Conservation (phyloP, 1,284 basidiomycete species). For the Heterobasidion irregulare region DNA sequence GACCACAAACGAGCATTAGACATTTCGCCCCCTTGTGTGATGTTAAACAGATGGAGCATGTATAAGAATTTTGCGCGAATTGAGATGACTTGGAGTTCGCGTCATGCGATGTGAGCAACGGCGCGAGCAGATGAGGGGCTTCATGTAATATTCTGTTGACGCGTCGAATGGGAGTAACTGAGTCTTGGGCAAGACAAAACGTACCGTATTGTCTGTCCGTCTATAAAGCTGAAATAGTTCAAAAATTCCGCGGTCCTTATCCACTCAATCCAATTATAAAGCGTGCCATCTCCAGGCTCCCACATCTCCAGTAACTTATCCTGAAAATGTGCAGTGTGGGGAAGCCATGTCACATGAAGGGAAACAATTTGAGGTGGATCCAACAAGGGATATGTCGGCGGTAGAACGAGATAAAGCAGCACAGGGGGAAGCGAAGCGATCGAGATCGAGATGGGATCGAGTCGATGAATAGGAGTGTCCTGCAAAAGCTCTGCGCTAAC, state of each 20-base stretch:
- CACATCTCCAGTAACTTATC: conserved; percentile 42
- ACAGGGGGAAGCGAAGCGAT: conserved; percentile 54
- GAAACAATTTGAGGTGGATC: conserved; percentile 46
- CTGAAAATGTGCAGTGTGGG: conserved; percentile 27
- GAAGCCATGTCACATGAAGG: conserved; percentile 55
- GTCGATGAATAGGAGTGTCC: neutral
- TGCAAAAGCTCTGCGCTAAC: conserved; percentile 5
- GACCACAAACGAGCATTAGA: conserved; percentile 53
- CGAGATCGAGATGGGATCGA: conserved; percentile 8
- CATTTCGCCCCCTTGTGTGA: conserved; percentile 63
- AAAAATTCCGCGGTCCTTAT: conserved; percentile 59
- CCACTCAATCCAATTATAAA: conserved; percentile 67
- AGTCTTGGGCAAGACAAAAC: conserved; percentile 13
- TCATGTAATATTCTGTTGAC: conserved; percentile 43
- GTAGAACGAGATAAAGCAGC: conserved; percentile 46
- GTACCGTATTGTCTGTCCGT: conserved; percentile 30
- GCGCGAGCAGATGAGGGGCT: conserved; percentile 41
- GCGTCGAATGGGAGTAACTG: conserved; percentile 4
- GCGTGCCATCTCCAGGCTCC: conserved; percentile 47
- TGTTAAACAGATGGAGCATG: conserved; percentile 65
- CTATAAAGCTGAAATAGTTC: conserved; percentile 24
- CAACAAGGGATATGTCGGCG: conserved; percentile 46
- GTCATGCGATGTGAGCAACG: conserved; percentile 42
- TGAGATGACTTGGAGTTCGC: conserved; percentile 31
- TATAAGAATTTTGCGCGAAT: conserved; percentile 55